These are phyloP conservation scores for Artemisia argyi DNA, from an alignment of 129 eudicot genomes.

Conservation along the genomic window DNA sequence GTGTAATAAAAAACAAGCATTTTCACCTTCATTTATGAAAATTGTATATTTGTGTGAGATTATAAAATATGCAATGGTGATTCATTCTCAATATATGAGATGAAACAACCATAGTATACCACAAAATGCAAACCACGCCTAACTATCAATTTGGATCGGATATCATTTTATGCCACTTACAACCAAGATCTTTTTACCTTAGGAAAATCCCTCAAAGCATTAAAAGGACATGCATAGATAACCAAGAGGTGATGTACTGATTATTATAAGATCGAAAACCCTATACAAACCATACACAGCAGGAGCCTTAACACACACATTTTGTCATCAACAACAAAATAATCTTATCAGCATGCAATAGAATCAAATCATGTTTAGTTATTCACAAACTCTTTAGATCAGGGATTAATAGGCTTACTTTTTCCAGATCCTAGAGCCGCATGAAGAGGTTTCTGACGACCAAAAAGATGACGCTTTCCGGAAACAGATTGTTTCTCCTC, in stretches of 20 bases:
- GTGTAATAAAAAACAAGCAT: too few relatives aligned
- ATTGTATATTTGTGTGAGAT: too few relatives aligned
- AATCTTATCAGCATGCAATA: constrained; percentile 4
- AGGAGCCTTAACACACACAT: background rate
- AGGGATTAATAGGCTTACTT: constrained; percentile 29
- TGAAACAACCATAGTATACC: too few relatives aligned
- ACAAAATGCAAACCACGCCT: too few relatives aligned
- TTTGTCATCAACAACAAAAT: background rate
- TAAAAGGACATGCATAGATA: background rate
- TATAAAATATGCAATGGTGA: too few relatives aligned
- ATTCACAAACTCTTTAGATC: background rate
- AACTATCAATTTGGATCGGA: background rate
- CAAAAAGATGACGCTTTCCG: constrained; percentile 50
- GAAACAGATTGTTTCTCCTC: constrained; percentile 28
- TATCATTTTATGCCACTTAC: constrained; percentile 2
- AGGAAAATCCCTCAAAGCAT: background rate
- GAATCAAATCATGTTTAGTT: background rate
- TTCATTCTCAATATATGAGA: too few relatives aligned
- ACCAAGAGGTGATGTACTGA: too few relatives aligned
- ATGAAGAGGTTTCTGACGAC: constrained; percentile 81
- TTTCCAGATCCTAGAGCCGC: constrained; percentile 74
- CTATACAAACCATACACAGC: background rate
- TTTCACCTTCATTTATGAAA: too few relatives aligned
- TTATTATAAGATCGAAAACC: background rate
- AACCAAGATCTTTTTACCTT: background rate